Evolutionary conservation across 176 grass and related monocot genomes (phyloP), one percentile per base, ranked within the genome.

Genomic region (Oryza longistaminata): DNA sequence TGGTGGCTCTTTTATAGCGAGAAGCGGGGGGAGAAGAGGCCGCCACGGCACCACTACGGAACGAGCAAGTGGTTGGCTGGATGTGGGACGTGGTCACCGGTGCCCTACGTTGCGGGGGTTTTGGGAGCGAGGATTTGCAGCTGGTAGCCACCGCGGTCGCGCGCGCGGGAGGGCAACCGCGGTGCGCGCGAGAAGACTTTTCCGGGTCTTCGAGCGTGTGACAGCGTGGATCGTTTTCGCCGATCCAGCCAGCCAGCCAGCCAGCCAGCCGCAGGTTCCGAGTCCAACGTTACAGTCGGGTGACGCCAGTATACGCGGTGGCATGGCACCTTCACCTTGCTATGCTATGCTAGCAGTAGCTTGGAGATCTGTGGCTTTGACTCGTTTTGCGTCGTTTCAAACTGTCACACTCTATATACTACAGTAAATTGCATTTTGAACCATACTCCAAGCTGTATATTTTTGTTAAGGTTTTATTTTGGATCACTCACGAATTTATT

Each of bases 341-440:
- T 37, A 35, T 31, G 29, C 29, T 31, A 31, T 31, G 29, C 29
- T 35, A 35, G 34, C 5, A 37, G 40, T 9, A 15, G n/a, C 29
- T 77, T 55, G 53, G 82, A 89, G 65, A 71, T 77, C 10, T 13
- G 35, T 5, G 71, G 15, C 65, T 89, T 89, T 81, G 72, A 45
- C 88, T 42, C 8, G 33, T 16, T 26, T 44, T 24, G 45, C 16
- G 16, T 17, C 6, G 3, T 6, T 26, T 19, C 26, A 6, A 75
- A 15, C 2, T 43, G 42, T 11, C 42, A 31, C 29, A 31, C 29
- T 2, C 29, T 31, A 31, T 31, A 31, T 31, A n/a, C n/a, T n/a
- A n/a, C n/a, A 2, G 29, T 31, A 31, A 31, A 31, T 31, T 31
- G 29, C 2, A 31, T 31, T 31, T 31, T 31, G 29, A 31, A 31